Evolutionary conservation across 108 stramenopile species (phyloP), one percentile per base, ranked within the genome.

Genomic region (Cyclotella atomus): DNA sequence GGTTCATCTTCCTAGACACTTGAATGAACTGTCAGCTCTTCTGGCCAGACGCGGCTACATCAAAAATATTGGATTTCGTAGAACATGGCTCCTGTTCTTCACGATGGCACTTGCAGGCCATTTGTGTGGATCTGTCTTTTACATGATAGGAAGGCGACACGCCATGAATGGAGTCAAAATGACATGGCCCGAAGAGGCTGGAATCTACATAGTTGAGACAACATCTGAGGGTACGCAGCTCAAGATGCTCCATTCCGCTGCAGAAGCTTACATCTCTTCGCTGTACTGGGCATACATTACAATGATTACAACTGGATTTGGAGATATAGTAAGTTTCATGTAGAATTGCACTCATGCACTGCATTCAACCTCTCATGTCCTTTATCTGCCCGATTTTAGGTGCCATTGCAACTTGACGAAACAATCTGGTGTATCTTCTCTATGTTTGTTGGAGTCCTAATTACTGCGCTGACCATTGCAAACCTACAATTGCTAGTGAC

Each of bases 241-340:
- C 0, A 59, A 34, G 36, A 52, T 45, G 73, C n/a, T 33, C 16
- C 29, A 59, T 27, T 59, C 65, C 16, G 14, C 32, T 2, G 16
- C 9, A 15, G 73, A 79, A 41, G 41, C 72, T 46, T 84, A 84
- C 67, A 73, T 73, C 20, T 41, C 59, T 23, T 59, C 70, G 57
- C 47, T 80, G 10, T 84, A 84, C 59, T 84, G 83, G 83, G 83
- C 83, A 14, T 76, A 77, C 59, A 76, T 77, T 17, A 84, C 79
- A 19, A 84, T 84, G 83, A 70, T 81, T 23, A 84, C 83, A 28
- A 84, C 83, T 0, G 83, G 83, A 29, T 81, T 81, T 71, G 83
- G 83, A 3, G 83, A 84, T 55, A 84, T 84, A 27, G 68, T 59
- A 29, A 59, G 57, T 23, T n/a, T n/a, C n/a, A n/a, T n/a, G n/a